Conservation (phyloP, 164 flowering plant genomes). For the Warburgia ugandensis region DNA sequence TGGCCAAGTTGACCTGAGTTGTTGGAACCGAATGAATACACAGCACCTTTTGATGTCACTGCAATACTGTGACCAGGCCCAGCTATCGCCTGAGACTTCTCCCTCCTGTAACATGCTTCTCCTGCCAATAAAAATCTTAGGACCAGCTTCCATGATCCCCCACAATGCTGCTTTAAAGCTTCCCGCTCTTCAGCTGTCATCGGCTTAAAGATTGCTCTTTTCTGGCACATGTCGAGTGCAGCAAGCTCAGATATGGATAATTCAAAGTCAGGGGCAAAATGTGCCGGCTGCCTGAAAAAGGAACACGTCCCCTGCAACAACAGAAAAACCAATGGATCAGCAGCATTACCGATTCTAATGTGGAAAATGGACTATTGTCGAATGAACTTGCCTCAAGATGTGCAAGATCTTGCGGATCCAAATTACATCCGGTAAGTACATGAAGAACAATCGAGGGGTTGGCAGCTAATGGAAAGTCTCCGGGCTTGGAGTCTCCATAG, state of each 20-base stretch:
- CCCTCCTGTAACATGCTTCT: constrained; percentile 78
- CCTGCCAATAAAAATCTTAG: constrained; percentile 86
- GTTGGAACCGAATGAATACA: constrained; percentile 87
- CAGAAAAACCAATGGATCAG: constrained; percentile 39
- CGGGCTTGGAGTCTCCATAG: constrained; percentile 67
- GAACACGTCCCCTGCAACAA: constrained; percentile 81
- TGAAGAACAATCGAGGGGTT: constrained; percentile 93
- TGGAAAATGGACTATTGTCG: neutral
- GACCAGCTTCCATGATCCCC: constrained; percentile 96
- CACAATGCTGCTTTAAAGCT: constrained; percentile 60
- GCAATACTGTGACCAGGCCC: constrained; percentile 97
- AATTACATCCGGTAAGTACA: constrained; percentile 75
- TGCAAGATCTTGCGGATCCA: constrained; percentile 92
- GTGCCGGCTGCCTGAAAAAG: constrained; percentile 87
- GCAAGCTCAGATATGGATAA: constrained; percentile 91
- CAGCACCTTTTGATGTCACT: constrained; percentile 72
- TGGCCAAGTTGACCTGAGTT: constrained; percentile 94
- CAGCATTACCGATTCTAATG: constrained; percentile 66
- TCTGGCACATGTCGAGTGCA: constrained; percentile 88
- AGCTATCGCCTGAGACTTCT: constrained; percentile 84
- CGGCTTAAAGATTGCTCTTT: constrained; percentile 83
- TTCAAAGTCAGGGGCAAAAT: constrained; percentile 67
- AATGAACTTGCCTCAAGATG: constrained; percentile 92
- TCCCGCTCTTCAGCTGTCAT: constrained; percentile 56
- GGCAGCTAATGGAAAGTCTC: constrained; percentile 89